A percentile compares a stretch with the other conserved stretches of the same genome.
Conservation (phyloP, 371 early-diverging fungal genomes). For the Dipsacomyces acuminosporus region DNA sequence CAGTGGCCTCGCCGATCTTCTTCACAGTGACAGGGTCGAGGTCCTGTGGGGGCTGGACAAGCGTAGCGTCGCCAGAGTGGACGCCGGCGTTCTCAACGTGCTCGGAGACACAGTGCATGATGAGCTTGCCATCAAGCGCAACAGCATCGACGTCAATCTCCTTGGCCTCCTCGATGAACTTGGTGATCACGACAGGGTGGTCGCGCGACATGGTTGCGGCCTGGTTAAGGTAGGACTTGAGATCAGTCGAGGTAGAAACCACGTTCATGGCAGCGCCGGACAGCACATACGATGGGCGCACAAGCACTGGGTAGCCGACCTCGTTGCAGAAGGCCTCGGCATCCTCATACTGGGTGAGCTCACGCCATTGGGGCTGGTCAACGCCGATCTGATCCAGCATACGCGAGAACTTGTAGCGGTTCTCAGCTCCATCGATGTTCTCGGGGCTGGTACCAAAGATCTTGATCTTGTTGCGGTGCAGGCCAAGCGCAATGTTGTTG, state of each 20-base stretch:
- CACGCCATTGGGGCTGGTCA: constrained; percentile 94
- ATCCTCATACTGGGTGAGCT: constrained; percentile 78
- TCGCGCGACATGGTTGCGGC: constrained; percentile 88
- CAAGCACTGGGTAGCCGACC: constrained; percentile 89
- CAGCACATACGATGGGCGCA: constrained; percentile 92
- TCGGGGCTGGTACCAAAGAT: constrained; percentile 91
- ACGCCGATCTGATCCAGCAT: constrained; percentile 91
- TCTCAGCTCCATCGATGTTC: constrained; percentile 91
- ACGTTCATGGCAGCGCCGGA: constrained; percentile 97
- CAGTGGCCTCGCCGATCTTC: constrained; percentile 80
- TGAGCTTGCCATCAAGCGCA: constrained; percentile 79
- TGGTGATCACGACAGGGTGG: constrained; percentile 91
- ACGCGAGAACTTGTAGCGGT: constrained; percentile 92
- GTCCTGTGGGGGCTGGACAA: constrained; percentile 89
- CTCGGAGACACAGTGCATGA: constrained; percentile 86
- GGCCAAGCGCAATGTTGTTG: constrained; percentile 88
- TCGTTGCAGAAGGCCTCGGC: constrained; percentile 77
- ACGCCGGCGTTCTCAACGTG: constrained; percentile 97
- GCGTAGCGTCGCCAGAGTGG: constrained; percentile 95
- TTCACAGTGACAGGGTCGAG: constrained; percentile 81
- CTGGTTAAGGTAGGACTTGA: constrained; percentile 72
- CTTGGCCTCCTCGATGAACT: constrained; percentile 92
- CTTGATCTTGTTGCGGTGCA: constrained; percentile 78
- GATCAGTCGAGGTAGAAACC: constrained; percentile 72
- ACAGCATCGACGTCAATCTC: constrained; percentile 97